Conservation (phyloP, 257 asterid genomes). For the Datura wrightii region DNA sequence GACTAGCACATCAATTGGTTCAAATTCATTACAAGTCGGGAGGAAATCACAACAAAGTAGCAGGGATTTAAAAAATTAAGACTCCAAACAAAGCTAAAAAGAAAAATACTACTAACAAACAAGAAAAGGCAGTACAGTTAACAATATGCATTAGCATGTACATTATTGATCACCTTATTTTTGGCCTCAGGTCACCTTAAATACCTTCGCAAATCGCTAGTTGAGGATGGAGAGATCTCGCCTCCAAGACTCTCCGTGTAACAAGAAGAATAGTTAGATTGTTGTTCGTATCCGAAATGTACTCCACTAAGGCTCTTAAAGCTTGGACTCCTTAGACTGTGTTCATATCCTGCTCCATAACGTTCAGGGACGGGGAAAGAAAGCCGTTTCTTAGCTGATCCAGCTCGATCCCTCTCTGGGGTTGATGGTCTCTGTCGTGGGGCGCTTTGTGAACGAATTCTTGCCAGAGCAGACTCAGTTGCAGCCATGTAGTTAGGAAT, state of each 20-base stretch:
- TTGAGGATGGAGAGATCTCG: constrained; percentile 50
- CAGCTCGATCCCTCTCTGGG: constrained; percentile 49
- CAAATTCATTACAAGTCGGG: constrained; percentile 13
- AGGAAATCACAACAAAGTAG: constrained; percentile 17
- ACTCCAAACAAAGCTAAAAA: constrained; percentile 1
- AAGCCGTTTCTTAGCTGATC: constrained; percentile 45
- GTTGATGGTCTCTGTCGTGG: constrained; percentile 50
- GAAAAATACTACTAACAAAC: neutral
- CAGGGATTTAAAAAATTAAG: neutral
- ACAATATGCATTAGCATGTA: neutral
- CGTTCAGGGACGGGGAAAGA: constrained; percentile 42
- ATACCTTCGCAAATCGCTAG: constrained; percentile 44
- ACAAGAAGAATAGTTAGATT: constrained; percentile 51
- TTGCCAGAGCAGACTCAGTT: constrained; percentile 52
- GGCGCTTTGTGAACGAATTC: constrained; percentile 51
- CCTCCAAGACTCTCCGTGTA: constrained; percentile 38
- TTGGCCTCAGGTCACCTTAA: constrained; percentile 37
- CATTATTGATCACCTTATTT: constrained; percentile 23
- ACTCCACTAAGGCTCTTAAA: constrained; percentile 40
- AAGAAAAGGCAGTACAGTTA: neutral
- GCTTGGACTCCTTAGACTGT: constrained; percentile 46
- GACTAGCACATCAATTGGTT: constrained; percentile 20
- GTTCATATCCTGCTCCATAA: constrained; percentile 21
- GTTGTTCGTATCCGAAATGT: constrained; percentile 42
- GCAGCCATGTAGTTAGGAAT: constrained; percentile 58